A percentile compares a stretch with the other conserved stretches of the same genome.
Evolutionary conservation across 2,329 filamentous ascomycete genomes (phyloP).

Genomic region (Cercospora citrullina): DNA sequence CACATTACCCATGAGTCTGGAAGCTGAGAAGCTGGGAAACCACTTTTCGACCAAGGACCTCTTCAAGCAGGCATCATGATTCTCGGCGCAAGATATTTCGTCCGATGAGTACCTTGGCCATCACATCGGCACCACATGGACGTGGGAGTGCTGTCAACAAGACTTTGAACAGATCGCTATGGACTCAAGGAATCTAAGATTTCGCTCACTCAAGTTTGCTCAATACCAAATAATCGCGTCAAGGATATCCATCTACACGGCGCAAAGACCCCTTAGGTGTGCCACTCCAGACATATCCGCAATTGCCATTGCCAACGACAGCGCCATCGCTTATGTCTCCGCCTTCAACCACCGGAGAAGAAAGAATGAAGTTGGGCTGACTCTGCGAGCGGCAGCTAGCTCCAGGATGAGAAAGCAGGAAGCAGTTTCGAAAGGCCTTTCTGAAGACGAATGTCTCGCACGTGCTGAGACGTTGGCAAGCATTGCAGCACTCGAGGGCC

Average conservation of each 20-base stretch:
- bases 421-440: constrained; percentile 15
- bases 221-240: not conserved
- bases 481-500: constrained; percentile 15
- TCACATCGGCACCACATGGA: not conserved
- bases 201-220: not conserved
- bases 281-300: constrained; percentile 18
- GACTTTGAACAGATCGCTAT: not conserved
- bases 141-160: not conserved
- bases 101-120: not conserved
- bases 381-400: constrained; percentile 8
- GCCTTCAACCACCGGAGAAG: not conserved
- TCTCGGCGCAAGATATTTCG: not conserved
- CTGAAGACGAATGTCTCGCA: constrained; percentile 22
- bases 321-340: constrained; percentile 9
- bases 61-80: not conserved
- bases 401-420: constrained; percentile 15
- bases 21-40: not conserved
- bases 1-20: not conserved
- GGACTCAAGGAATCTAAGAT: not conserved
- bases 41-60: not conserved
- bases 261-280: constrained; percentile 6
- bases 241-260: constrained; percentile 4
- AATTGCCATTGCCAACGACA: constrained; percentile 15
- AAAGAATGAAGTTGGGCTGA: constrained; percentile 23
- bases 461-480: constrained; percentile 13